Evolutionary conservation across 768 basidiomycete species (phyloP).

Genomic region (Nevesoporus exiguus): DNA sequence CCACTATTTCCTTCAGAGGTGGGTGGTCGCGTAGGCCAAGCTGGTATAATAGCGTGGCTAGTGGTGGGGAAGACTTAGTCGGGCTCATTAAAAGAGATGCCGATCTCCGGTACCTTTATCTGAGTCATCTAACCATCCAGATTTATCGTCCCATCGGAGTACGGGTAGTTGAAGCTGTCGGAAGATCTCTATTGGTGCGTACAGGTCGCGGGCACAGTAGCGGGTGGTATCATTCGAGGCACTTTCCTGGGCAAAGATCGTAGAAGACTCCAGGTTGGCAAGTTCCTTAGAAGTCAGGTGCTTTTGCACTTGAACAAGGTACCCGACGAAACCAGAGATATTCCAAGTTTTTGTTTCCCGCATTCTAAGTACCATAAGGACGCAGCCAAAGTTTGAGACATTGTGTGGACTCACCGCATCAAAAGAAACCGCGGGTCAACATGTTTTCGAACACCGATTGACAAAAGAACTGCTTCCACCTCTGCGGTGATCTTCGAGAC

Average conservation of each 20-base stretch:
- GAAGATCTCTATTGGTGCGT: not conserved
- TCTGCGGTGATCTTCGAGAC: not conserved
- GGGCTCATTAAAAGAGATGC: too few relatives aligned
- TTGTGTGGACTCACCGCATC: not conserved
- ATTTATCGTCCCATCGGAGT: not conserved
- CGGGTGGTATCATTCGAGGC: not conserved
- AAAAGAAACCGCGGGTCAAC: not conserved
- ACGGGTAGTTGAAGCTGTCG: not conserved
- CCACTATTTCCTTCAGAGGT: not conserved
- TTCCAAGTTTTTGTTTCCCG: not conserved
- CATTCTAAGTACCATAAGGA: not conserved
- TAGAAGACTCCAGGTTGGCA: not conserved
- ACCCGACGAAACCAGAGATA: not conserved
- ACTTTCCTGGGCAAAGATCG: not conserved
- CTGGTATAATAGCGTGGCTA: not conserved
- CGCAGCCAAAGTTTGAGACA: too few relatives aligned
- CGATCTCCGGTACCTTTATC: not conserved
- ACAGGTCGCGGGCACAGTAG: not conserved
- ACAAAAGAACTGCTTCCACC: not conserved
- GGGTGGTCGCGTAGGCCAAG: not conserved
- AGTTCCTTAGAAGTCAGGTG: not conserved
- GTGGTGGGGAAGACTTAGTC: not conserved
- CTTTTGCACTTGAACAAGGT: not conserved
- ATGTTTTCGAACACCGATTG: not conserved
- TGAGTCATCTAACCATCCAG: not conserved